phyloP scores from a whole-genome alignment of 2,329 filamentous ascomycete species.

The Hypoxylon sp. region DNA sequence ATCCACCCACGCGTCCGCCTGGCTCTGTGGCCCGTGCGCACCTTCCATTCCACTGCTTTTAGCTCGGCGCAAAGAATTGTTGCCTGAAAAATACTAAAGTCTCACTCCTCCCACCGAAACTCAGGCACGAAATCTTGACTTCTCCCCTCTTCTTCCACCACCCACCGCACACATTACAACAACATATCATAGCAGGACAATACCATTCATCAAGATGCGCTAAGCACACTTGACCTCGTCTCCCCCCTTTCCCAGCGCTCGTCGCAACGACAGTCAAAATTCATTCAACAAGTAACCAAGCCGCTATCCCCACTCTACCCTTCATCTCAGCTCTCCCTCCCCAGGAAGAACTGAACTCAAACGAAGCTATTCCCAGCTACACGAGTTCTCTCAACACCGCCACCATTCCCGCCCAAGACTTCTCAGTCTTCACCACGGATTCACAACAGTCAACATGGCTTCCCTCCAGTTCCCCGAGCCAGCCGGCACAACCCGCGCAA shows the following conservation, averaged over 20 bases:
- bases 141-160: slow-evolving; percentile 54
- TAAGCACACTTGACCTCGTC: slow-evolving; percentile 62
- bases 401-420: slow-evolving; percentile 76
- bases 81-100: slow-evolving; percentile 55
- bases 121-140: slow-evolving; percentile 43
- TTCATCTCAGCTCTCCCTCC: slow-evolving; percentile 67
- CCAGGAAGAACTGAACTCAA: slow-evolving; percentile 78
- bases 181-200: slow-evolving; percentile 51
- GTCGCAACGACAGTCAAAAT: slow-evolving; percentile 66
- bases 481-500: slow-evolving; percentile 75
- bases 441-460: slow-evolving; percentile 82
- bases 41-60: slow-evolving; percentile 19
- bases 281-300: slow-evolving; percentile 62
- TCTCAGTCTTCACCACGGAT: slow-evolving; percentile 87
- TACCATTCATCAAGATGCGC: slow-evolving; percentile 69
- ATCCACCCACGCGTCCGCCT: slow-evolving; percentile 40
- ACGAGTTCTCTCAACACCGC: slow-evolving; percentile 70
- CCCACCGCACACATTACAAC: slow-evolving; percentile 53
- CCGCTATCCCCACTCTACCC: slow-evolving; percentile 64
- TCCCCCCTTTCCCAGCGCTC: slow-evolving; percentile 53
- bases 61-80: slow-evolving; percentile 39
- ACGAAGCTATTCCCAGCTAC: slow-evolving; percentile 71
- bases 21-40: slow-evolving; percentile 20
- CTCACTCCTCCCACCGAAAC: slow-evolving; percentile 46
- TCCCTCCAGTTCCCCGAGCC: slow-evolving; percentile 76